Evolutionary conservation across 2,329 filamentous ascomycete species (phyloP).

Genomic region (Epichloe gansuensis): DNA sequence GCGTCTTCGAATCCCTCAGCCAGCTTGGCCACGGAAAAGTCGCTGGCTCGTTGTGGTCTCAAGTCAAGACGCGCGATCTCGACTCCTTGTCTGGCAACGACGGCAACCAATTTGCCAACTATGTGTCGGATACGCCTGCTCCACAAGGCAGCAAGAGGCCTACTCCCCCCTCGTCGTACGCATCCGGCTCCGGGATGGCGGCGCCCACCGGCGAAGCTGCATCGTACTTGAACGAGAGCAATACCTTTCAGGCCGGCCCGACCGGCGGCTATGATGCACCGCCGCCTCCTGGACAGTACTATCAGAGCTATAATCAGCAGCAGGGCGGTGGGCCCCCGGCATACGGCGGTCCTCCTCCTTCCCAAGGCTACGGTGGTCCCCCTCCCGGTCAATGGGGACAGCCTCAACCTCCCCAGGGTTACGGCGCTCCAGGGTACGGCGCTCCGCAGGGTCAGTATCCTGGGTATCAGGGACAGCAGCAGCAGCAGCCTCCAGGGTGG

Average conservation of each 20-base stretch:
- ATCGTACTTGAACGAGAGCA: slow-evolving; percentile 13
- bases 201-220: slow-evolving; percentile 23
- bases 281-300: slow-evolving; percentile 19
- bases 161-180: slow-evolving; percentile 20
- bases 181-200: slow-evolving; percentile 10
- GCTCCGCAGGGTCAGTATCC: slow-evolving; percentile 12
- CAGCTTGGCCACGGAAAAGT: slow-evolving; percentile 43
- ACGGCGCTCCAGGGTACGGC: slow-evolving; percentile 13
- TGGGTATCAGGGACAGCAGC: slow-evolving; percentile 11
- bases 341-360: slow-evolving; percentile 11
- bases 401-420: slow-evolving; percentile 7
- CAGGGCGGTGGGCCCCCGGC: slow-evolving; percentile 1
- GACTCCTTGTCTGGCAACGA: slow-evolving; percentile 40
- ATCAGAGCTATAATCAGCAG: slow-evolving; percentile 20
- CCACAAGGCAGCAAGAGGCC: slow-evolving; percentile 18
- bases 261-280: slow-evolving; percentile 18
- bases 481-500: slow-evolving; percentile 18
- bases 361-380: slow-evolving; percentile 10
- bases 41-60: slow-evolving; percentile 45
- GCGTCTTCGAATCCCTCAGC: slow-evolving; percentile 29
- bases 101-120: slow-evolving; percentile 23
- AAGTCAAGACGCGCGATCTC: slow-evolving; percentile 46
- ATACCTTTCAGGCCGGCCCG: slow-evolving; percentile 11
- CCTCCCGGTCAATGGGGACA: slow-evolving; percentile 10
- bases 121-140: slow-evolving; percentile 27